A percentile compares a stretch with the other conserved stretches of the same genome.
These are phyloP conservation scores for Yamadazyma scolyti DNA, from an alignment of 805 yeast genomes.

Conservation along the genomic window DNA sequence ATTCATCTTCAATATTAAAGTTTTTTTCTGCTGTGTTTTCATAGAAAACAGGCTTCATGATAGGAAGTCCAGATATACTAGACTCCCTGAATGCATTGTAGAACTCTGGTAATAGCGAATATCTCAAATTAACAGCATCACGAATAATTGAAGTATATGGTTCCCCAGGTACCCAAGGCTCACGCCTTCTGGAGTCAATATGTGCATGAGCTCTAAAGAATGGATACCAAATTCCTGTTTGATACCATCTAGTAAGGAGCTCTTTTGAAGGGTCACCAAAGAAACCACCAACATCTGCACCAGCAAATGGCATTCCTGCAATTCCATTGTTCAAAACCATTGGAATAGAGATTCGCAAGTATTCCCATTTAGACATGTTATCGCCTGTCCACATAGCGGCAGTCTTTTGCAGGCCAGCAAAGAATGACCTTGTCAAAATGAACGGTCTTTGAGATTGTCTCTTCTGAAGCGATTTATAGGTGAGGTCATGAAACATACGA, in stretches of 20 bases:
- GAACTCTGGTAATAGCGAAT: constrained; percentile 69
- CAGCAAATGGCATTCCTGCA: constrained; percentile 87
- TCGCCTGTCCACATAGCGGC: constrained; percentile 99
- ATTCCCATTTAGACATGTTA: constrained; percentile 90
- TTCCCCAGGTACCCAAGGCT: constrained; percentile 84
- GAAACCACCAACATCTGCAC: constrained; percentile 97
- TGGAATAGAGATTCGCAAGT: constrained; percentile 74
- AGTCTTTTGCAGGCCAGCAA: constrained; percentile 86
- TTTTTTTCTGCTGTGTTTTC: constrained; percentile 41
- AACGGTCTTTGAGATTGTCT: constrained; percentile 74
- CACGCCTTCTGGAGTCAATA: constrained; percentile 87
- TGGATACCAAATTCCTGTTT: constrained; percentile 93
- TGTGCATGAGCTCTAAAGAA: constrained; percentile 97
- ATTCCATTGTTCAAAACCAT: constrained; percentile 80
- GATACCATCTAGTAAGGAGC: constrained; percentile 88
- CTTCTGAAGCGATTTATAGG: constrained; percentile 58
- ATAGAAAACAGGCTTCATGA: constrained; percentile 66
- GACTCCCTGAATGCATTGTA: constrained; percentile 77
- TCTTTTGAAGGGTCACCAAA: constrained; percentile 86
- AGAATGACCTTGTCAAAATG: constrained; percentile 80
- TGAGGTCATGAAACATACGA: constrained; percentile 72
- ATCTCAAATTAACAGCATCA: constrained; percentile 71
- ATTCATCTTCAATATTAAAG: constrained; percentile 74
- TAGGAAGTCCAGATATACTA: constrained; percentile 60
- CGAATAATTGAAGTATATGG: constrained; percentile 65